A percentile compares a stretch with the other conserved stretches of the same genome.
Evolutionary conservation across 2,329 filamentous ascomycete species (phyloP).

Genomic region (Claviceps sp.): DNA sequence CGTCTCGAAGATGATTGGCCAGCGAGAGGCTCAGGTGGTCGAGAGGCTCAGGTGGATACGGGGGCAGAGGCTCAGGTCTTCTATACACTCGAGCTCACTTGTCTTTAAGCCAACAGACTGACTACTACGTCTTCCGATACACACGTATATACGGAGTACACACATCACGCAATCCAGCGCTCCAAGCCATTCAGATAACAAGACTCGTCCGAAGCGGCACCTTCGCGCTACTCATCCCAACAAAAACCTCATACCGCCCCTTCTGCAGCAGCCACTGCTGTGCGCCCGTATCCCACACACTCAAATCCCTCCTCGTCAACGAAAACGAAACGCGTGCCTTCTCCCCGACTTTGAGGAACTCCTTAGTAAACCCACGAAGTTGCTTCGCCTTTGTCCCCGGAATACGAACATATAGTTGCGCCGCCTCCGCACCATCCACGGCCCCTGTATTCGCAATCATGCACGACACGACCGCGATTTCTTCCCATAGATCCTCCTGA

Average conservation of each 20-base stretch:
- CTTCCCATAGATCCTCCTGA: conserved; percentile 34
- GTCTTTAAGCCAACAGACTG: not conserved
- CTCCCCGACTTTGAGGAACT: conserved; percentile 31
- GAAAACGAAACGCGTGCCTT: conserved; percentile 34
- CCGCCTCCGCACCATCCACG: conserved; percentile 30
- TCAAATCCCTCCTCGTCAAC: conserved; percentile 50
- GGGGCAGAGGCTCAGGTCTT: too few species aligned
- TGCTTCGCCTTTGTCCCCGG: conserved; percentile 37
- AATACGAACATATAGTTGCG: conserved; percentile 35
- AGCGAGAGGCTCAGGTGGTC: too few species aligned
- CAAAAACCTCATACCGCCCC: conserved; percentile 29
- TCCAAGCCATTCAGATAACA: conserved; percentile 14
- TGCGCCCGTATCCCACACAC: conserved; percentile 47
- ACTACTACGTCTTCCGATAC: not conserved
- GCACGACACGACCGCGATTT: conserved; percentile 24
- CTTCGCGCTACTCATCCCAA: conserved; percentile 36
- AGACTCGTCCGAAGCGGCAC: conserved; percentile 28
- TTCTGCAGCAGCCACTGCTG: conserved; percentile 46
- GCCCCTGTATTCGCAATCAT: conserved; percentile 28
- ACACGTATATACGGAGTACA: not conserved
- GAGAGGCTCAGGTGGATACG: too few species aligned
- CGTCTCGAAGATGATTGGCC: too few species aligned
- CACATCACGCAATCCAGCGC: not conserved
- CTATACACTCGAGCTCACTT: too few species aligned
- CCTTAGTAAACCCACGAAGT: conserved; percentile 53